Conservation (phyloP, 257 asterid species). For the Penstemon davidsonii region DNA sequence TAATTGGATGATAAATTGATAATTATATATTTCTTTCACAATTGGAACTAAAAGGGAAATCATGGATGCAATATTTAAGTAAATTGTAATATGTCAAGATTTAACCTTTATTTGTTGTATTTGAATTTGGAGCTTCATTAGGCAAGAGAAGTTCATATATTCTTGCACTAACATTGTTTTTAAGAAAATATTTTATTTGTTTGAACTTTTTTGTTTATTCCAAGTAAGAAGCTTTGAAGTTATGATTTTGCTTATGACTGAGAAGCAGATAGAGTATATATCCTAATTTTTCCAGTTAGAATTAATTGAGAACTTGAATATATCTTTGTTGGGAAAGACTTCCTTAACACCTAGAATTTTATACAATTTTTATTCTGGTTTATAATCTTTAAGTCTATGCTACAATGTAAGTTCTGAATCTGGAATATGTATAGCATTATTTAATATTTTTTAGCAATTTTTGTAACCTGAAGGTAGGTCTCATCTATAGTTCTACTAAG, state of each 20-base stretch:
- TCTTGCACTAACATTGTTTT: neutral
- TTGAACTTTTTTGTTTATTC: neutral
- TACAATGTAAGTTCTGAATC: neutral
- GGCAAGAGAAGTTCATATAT: slow-evolving; percentile 20
- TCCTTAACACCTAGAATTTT: neutral
- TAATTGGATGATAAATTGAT: slow-evolving; percentile 21
- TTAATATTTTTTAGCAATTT: neutral
- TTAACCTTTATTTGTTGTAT: neutral
- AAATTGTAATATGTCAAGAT: slow-evolving; percentile 6
- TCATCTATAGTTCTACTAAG: neutral
- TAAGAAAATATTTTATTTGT: neutral
- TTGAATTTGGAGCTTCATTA: slow-evolving; percentile 13
- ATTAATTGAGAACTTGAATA: neutral
- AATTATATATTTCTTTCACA: slow-evolving; percentile 3
- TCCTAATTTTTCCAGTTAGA: neutral
- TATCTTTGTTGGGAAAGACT: neutral
- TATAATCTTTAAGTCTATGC: neutral
- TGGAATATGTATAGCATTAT: neutral
- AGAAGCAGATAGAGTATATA: neutral
- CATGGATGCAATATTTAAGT: neutral
- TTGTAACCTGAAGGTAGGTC: neutral
- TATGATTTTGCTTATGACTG: slow-evolving; percentile 11
- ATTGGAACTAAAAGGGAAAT: neutral
- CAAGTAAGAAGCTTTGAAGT: neutral
- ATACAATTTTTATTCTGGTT: neutral